phyloP scores from a whole-genome alignment of 2,329 filamentous ascomycete species.

The Trichoderma sp. region DNA sequence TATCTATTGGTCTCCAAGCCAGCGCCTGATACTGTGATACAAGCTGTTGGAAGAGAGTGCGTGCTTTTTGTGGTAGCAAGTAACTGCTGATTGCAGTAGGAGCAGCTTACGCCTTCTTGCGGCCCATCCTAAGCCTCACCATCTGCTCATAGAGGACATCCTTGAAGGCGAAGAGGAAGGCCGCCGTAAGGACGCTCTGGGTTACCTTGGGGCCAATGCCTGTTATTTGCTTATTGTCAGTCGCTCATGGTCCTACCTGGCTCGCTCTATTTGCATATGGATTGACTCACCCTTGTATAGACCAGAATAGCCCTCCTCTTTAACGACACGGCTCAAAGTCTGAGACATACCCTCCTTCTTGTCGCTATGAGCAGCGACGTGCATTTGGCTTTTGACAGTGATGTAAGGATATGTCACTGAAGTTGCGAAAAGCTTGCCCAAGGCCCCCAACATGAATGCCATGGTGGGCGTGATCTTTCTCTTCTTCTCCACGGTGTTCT shows the following conservation, averaged over 20 bases:
- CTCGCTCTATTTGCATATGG: neutral
- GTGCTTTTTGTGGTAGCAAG: neutral
- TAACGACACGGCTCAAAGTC: slow-evolving; percentile 74
- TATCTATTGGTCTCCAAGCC: neutral
- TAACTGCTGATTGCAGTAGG: neutral
- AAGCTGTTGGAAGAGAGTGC: slow-evolving; percentile 17
- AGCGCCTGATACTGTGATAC: slow-evolving; percentile 8
- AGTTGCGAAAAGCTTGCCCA: slow-evolving; percentile 93
- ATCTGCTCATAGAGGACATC: slow-evolving; percentile 88
- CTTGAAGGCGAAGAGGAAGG: slow-evolving; percentile 97
- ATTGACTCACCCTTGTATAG: slow-evolving; percentile 74
- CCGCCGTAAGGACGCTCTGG: slow-evolving; percentile 93
- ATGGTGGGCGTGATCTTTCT: slow-evolving; percentile 75
- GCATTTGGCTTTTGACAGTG: slow-evolving; percentile 96
- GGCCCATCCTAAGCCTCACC: slow-evolving; percentile 57
- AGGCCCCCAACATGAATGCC: slow-evolving; percentile 84
- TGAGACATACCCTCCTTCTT: slow-evolving; percentile 77
- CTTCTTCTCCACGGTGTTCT: slow-evolving; percentile 78
- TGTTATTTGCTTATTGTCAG: slow-evolving; percentile 34
- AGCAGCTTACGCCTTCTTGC: slow-evolving; percentile 30
- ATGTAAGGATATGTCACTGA: slow-evolving; percentile 97
- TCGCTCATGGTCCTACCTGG: neutral
- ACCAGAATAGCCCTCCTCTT: slow-evolving; percentile 85
- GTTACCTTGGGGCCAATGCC: slow-evolving; percentile 95
- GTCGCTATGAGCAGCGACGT: slow-evolving; percentile 76